Evolutionary conservation across 2,329 filamentous ascomycete species (phyloP).

Genomic region (Fusarium nisikadoi): DNA sequence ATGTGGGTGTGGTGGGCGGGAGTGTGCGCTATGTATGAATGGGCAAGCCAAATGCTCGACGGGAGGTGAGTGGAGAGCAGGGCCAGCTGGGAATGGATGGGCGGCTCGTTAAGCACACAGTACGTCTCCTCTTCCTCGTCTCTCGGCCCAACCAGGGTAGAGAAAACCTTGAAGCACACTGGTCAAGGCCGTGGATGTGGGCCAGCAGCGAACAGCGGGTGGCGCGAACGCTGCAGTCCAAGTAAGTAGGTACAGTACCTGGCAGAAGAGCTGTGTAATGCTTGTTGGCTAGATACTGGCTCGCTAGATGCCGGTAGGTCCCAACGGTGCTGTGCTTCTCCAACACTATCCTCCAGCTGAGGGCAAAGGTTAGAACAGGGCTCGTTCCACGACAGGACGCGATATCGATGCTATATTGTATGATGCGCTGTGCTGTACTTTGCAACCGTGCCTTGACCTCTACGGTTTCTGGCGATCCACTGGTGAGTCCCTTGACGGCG

Average conservation of each 20-base stretch:
- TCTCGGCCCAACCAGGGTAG: slow-evolving; percentile 15
- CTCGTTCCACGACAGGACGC: slow-evolving; percentile 7
- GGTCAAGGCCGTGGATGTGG: slow-evolving; percentile 35
- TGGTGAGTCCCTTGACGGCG: slow-evolving; percentile 17
- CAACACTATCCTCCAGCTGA: slow-evolving; percentile 3
- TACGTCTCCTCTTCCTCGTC: slow-evolving; percentile 21
- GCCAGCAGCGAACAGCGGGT: slow-evolving; percentile 44
- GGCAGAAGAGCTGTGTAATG: slow-evolving; percentile 26
- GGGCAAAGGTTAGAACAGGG: slow-evolving; percentile 3
- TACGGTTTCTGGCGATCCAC: slow-evolving; percentile 31
- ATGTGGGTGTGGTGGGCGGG: slow-evolving; percentile 42
- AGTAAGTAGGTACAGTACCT: slow-evolving; percentile 35
- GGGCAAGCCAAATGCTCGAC: slow-evolving; percentile 22
- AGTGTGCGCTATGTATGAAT: slow-evolving; percentile 42
- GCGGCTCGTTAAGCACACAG: slow-evolving; percentile 7
- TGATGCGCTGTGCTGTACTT: slow-evolving; percentile 14
- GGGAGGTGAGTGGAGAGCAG: slow-evolving; percentile 24
- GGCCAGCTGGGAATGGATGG: slow-evolving; percentile 29
- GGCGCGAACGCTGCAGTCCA: slow-evolving; percentile 44
- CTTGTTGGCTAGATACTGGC: slow-evolving; percentile 24
- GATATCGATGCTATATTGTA: slow-evolving; percentile 10
- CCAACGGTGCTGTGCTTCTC: slow-evolving; percentile 27
- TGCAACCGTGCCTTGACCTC: slow-evolving; percentile 31
- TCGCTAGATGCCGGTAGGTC: slow-evolving; percentile 6
- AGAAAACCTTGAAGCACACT: slow-evolving; percentile 22